Evolutionary conservation across 495 filamentous ascomycete genomes (phyloP).

Genomic region (Amniculicola lignicola): DNA sequence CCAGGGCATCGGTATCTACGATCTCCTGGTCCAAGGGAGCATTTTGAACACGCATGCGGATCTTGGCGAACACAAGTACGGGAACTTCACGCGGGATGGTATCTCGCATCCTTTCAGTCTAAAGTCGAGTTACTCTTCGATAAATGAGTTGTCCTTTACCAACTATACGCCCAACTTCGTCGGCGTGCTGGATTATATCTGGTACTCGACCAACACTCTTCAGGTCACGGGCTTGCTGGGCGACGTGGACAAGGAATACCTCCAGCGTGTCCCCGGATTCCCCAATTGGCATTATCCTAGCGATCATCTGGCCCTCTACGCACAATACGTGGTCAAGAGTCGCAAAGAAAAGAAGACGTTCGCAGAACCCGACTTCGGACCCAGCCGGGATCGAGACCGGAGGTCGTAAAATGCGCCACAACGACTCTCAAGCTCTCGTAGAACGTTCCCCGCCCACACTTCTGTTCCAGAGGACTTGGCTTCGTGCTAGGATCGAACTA

Average conservation of each 20-base stretch:
- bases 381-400: slow-evolving; percentile 23
- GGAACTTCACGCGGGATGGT: slow-evolving; percentile 84
- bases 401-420: background rate
- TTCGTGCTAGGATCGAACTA: too few relatives aligned
- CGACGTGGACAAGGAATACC: slow-evolving; percentile 84
- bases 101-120: slow-evolving; percentile 93
- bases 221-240: slow-evolving; percentile 85
- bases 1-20: slow-evolving; percentile 87
- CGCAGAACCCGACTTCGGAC: slow-evolving; percentile 61
- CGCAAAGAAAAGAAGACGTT: slow-evolving; percentile 76
- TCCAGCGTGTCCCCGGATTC: slow-evolving; percentile 87
- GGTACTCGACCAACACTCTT: slow-evolving; percentile 89
- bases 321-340: slow-evolving; percentile 86
- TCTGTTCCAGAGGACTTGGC: too few relatives aligned
- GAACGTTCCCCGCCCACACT: background rate
- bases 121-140: slow-evolving; percentile 76
- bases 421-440: background rate
- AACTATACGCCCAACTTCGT: slow-evolving; percentile 93
- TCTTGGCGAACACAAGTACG: slow-evolving; percentile 70
- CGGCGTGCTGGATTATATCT: slow-evolving; percentile 93
- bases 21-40: slow-evolving; percentile 72
- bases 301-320: slow-evolving; percentile 89
- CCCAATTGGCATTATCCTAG: slow-evolving; percentile 97
- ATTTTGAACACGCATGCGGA: slow-evolving; percentile 73
- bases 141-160: slow-evolving; percentile 85